Base-by-base conservation (phyloP, 495 filamentous ascomycete species). In the Lasiosphaeria miniovina region DNA sequence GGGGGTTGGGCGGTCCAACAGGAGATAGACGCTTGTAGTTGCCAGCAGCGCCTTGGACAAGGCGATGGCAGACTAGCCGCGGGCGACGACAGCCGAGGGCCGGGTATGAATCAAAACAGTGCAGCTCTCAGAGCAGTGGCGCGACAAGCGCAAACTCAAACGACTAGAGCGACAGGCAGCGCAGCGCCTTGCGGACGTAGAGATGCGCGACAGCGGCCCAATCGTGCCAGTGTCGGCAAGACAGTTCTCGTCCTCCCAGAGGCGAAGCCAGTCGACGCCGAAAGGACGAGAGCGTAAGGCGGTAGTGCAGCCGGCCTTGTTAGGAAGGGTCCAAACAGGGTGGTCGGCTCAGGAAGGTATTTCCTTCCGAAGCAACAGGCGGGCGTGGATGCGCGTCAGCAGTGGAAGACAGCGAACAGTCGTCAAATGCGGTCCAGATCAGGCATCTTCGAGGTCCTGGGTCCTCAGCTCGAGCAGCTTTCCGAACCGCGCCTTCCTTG, bases 81-180 rank as follows among this genome's bases (percentile, higher is more conserved):
- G 50, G 54, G 41, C 58, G 54, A 40, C 54, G 58, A 52, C 17
- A 41, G 34, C 40, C 61, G 60, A 62, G 43, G 43, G 15, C 17
- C 34, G 53, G 24, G 38, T 50, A 41, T 51, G 53, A 60, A 61
- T 61, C 59, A 61, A 62, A 49, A 59, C 52, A 59, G 55, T 51
- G 63, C 59, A 54, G 60, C 60, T 65, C 46, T 55, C 53, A 52
- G 56, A 57, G 53, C 60, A 54, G 50, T 62, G 56, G 60, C 49
- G 57, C 60, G 33, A 17, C 57, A 65, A 62, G 63, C 63, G 63
- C 63, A 57, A 65, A 62, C 60, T 60, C 54, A 62, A 65, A 57
- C 49, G 50, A 52, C 12, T 49, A 51, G 57, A 53, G n/a, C 59
- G 46, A 54, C 48, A 52, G 36, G 12, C 43, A n/a, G 11, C 34